Evolutionary conservation across 495 filamentous ascomycete species (phyloP).

Genomic region (Daldinia caldariorum): DNA sequence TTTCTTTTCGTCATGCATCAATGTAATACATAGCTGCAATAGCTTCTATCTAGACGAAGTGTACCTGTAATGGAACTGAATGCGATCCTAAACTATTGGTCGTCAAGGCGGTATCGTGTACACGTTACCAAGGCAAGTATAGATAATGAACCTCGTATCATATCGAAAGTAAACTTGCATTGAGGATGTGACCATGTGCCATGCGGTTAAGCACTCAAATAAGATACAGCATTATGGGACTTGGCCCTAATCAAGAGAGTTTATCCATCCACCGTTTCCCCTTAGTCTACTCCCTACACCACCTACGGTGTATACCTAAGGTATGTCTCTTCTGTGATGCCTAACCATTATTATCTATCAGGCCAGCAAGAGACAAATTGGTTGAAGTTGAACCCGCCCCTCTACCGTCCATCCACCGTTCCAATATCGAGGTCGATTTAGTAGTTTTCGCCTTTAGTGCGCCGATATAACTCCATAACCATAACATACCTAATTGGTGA

Average conservation of each 20-base stretch:
- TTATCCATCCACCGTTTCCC: not conserved
- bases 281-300: not conserved
- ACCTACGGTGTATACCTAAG: not conserved
- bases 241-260: not conserved
- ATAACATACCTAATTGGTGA: not conserved
- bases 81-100: too few relatives aligned
- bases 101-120: too few relatives aligned
- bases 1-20: too few relatives aligned
- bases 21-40: too few relatives aligned
- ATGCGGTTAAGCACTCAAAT: not conserved
- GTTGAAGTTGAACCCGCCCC: constrained; percentile 6
- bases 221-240: not conserved
- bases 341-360: not conserved
- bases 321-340: constrained; percentile 1
- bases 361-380: not conserved
- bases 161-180: constrained; percentile 5
- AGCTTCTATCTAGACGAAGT: too few relatives aligned
- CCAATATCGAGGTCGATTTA: not conserved
- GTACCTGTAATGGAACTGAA: too few relatives aligned
- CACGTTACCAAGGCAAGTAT: too few relatives aligned
- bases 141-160: not conserved
- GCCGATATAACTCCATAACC: constrained; percentile 33
- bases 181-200: not conserved
- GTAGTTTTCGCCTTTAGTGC: constrained; percentile 27
- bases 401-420: constrained; percentile 3